phyloP scores from a whole-genome alignment of 495 filamentous ascomycete species.

The Aspergillus ellipticus region DNA sequence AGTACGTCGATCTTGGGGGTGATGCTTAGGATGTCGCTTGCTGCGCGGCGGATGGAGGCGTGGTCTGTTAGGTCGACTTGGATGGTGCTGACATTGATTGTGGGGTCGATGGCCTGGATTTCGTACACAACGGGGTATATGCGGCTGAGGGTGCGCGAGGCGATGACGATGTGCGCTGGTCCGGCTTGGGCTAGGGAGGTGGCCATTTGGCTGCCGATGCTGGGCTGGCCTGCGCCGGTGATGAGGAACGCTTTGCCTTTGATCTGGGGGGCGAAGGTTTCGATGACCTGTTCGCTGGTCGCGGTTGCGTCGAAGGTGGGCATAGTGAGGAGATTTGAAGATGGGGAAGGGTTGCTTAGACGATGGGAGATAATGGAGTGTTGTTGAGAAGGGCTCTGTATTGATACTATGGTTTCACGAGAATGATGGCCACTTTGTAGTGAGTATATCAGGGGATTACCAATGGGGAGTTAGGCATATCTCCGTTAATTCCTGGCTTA shows the following conservation, averaged over 20 bases:
- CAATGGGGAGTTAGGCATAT: too few relatives aligned
- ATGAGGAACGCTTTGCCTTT: not conserved
- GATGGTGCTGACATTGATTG: not conserved
- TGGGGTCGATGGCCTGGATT: not conserved
- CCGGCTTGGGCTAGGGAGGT: not conserved
- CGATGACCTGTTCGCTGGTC: not conserved
- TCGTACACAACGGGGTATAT: not conserved
- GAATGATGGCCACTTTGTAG: too few relatives aligned
- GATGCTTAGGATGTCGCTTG: not conserved
- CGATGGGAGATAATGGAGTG: too few relatives aligned
- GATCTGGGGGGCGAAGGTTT: not conserved
- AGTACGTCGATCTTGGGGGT: conserved; percentile 3
- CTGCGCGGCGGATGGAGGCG: not conserved
- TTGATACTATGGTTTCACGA: too few relatives aligned
- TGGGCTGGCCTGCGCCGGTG: not conserved
- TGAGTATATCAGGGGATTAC: too few relatives aligned
- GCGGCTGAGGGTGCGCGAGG: not conserved
- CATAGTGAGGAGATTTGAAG: too few relatives aligned
- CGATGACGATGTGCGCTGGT: not conserved
- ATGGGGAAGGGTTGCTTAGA: too few relatives aligned
- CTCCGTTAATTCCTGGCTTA: too few relatives aligned
- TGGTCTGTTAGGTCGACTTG: not conserved
- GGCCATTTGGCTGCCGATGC: conserved; percentile 1
- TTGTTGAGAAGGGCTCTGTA: too few relatives aligned
- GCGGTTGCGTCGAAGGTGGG: not conserved